Evolutionary conservation across 176 grass and related monocot genomes (phyloP), one percentile per base, ranked within the genome.

Genomic region (Poa annua): DNA sequence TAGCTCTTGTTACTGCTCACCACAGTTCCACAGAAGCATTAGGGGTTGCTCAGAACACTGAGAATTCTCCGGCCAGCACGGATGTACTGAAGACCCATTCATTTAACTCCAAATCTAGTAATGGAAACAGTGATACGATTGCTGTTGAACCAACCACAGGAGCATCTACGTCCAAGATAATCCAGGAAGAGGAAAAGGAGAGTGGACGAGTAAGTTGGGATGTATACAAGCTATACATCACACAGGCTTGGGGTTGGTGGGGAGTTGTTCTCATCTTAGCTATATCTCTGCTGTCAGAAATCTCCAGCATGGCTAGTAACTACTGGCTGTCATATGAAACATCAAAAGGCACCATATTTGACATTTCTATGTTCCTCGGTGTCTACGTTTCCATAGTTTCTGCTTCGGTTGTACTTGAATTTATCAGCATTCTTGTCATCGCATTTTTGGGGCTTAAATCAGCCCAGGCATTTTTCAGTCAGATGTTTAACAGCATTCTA

Each of bases 301-400:
- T 75, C 22, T 91, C 88, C 54, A 78, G 56, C 50, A 82, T 98
- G 95, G 90, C 95, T 26, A 93, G 95, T 88, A 88, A 93, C 82
- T 98, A 98, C 72, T 98, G 92, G 92, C 69, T 98, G 36, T 94
- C 95, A 82, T 98, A 93, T 80, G 86, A 95, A 89, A 95, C 95
- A 72, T 93, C 95, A 69, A 82, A 62, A 15, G 88, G 85, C 36
- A 17, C 75, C 62, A 80, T 86, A 34, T 95, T 88, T 86, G 79
- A 91, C 19, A 81, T 87, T 3, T 84, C 92, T 29, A n/a, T 90
- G 63, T 98, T 98, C 80, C 88, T 98, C 20, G 67, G 86, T 77
- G 86, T 98, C 84, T 98, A 98, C 34, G 79, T 47, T 38, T 74
- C 55, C 6, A 95, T 98, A 85, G 90, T 90, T 24, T 48, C 47